Base-by-base conservation (phyloP, 257 asterid species). In the Forsythia suspensa region DNA sequence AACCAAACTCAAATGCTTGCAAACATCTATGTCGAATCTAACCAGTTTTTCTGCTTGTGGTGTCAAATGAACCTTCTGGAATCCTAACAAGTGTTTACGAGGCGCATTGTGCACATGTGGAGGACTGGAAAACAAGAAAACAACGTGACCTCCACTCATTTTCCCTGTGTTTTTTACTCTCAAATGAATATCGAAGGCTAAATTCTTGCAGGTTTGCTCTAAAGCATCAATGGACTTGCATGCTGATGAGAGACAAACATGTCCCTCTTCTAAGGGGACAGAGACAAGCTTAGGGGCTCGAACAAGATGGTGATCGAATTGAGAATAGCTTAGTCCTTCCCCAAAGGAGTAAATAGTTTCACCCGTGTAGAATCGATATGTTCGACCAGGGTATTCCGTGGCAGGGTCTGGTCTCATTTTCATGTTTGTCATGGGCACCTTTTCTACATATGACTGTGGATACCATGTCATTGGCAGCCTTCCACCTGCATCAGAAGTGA, bases 391-490 rank as follows among this genome's bases (percentile, higher is more conserved):
- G 77, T 84, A 91, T 2, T 96, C 94, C 0, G 90, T 87, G 37
- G 82, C 67, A 0, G 92, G 90, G 39, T 95, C 86, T 34, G 98
- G 82, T 67, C 99, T 90, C 96, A 95, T 93, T 85, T 88, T 82
- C 99, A 95, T 93, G 72, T 88, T 87, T 0, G 97, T 93, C 98
- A 95, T 93, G 57, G 81, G 79, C 0, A 95, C 94, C 16, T 81
- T 84, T 36, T 87, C 95, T 0, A 63, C 92, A 57, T 86, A 94
- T 4, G 89, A 79, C 15, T 94, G 90, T 2, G 98, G 99, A 70
- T 95, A 95, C 99, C 99, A 95, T 74, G 99, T 95, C 97, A 91
- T 90, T 0, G 99, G 98, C 8, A 95, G 85, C 75, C 90, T 89
- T 68, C 99, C 97, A 79, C 97, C 97, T 90, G 67, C 84, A 80